A percentile compares a stretch with the other conserved stretches of the same genome.
Conservation (phyloP, 441 rosid species). For the Syzygium syzygioides region DNA sequence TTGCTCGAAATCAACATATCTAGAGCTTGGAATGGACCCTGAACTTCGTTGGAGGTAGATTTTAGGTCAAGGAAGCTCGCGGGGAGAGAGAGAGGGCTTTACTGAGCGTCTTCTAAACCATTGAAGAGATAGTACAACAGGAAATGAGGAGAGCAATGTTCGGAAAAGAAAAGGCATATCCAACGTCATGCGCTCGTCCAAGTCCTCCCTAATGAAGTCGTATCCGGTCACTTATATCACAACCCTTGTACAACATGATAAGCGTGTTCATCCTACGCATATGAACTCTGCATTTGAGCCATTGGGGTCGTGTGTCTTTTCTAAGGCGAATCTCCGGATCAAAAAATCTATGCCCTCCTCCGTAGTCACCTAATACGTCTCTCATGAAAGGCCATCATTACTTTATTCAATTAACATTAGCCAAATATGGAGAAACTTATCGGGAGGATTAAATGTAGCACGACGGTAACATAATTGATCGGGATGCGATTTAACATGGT, state of each 20-base stretch:
- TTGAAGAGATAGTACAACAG: not conserved
- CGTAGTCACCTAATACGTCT: no score
- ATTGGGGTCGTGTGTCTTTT: not conserved
- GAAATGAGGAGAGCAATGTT: not conserved
- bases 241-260: fast-evolving
- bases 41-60: not conserved
- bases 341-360: no score
- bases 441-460: not conserved
- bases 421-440: no score
- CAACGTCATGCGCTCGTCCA: not conserved
- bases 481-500: no score
- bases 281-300: not conserved
- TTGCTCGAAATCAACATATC: constrained; percentile 14
- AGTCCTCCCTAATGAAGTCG: not conserved
- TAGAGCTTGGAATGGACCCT: constrained; percentile 1
- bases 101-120: no score
- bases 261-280: not conserved
- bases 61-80: not conserved
- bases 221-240: not conserved
- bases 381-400: no score
- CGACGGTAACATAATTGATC: not conserved
- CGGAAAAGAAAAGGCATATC: not conserved
- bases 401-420: no score
- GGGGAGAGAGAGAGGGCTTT: not conserved
- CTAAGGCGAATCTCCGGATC: no score